Evolutionary conservation across 1,284 basidiomycete genomes (phyloP).

Genomic region (Ustilago xerochloae): DNA sequence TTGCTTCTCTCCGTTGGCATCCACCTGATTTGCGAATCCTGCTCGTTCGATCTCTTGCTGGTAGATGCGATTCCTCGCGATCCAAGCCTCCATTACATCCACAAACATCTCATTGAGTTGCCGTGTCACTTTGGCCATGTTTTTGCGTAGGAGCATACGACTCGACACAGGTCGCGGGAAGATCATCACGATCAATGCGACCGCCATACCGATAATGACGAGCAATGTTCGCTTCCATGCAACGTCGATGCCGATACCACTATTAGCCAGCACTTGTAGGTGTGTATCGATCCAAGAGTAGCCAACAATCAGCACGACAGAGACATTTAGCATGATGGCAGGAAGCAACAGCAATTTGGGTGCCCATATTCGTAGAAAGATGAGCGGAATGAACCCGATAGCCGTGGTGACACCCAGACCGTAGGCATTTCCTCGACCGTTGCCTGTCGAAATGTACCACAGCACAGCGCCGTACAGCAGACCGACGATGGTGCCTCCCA

Average conservation of each 20-base stretch:
- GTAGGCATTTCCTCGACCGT: constrained; percentile 73
- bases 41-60: constrained; percentile 68
- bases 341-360: constrained; percentile 79
- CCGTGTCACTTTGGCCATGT: constrained; percentile 68
- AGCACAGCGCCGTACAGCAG: constrained; percentile 77
- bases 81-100: constrained; percentile 41
- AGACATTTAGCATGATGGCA: constrained; percentile 78
- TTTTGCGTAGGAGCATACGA: constrained; percentile 72
- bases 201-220: constrained; percentile 64
- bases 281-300: constrained; percentile 57
- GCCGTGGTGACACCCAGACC: constrained; percentile 78
- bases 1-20: constrained; percentile 60
- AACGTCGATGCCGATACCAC: constrained; percentile 70
- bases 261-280: constrained; percentile 51
- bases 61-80: constrained; percentile 67
- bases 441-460: constrained; percentile 76
- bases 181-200: constrained; percentile 59
- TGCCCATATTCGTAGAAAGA: constrained; percentile 76
- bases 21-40: constrained; percentile 71
- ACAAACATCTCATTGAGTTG: constrained; percentile 37
- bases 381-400: constrained; percentile 76
- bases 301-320: constrained; percentile 70
- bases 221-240: constrained; percentile 70
- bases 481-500: constrained; percentile 57
- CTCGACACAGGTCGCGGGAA: constrained; percentile 72